Conservation (phyloP, 305 asterid genomes). For the Euphrasia arctica region DNA sequence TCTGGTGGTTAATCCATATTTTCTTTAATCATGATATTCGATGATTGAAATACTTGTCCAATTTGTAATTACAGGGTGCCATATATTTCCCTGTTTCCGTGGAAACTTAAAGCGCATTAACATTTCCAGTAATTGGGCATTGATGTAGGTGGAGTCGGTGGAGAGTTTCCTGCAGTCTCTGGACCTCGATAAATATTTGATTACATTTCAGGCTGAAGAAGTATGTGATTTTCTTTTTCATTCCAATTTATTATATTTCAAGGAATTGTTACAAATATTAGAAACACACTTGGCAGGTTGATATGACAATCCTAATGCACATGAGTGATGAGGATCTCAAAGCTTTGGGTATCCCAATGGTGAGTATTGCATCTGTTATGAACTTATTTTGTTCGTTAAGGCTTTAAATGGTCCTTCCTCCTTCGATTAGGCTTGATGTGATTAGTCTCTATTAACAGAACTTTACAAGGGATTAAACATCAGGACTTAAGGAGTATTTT, state of each 20-base stretch:
- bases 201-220: constrained; percentile 98
- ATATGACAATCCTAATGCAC: constrained; percentile 90
- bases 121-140: constrained; percentile 14
- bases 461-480: no score
- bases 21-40: neutral
- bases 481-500: no score
- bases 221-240: constrained; percentile 41
- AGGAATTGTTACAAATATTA: constrained; percentile 6
- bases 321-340: constrained; percentile 98
- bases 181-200: constrained; percentile 84
- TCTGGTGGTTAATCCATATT: neutral
- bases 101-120: constrained; percentile 4
- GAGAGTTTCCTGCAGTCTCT: constrained; percentile 78
- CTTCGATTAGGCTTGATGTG: constrained; percentile 6
- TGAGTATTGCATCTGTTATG: constrained; percentile 29
- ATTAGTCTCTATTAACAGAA: neutral
- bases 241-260: constrained; percentile 6
- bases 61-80: neutral
- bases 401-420: constrained; percentile 1
- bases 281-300: constrained; percentile 56
- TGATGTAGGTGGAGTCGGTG: constrained; percentile 72
- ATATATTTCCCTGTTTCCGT: neutral
- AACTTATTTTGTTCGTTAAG: constrained; percentile 10
- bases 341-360: constrained; percentile 99
- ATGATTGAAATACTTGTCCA: neutral